Evolutionary conservation across 129 eudicot species (phyloP), one percentile per base, ranked within the genome.

Genomic region (Arctium lappa): DNA sequence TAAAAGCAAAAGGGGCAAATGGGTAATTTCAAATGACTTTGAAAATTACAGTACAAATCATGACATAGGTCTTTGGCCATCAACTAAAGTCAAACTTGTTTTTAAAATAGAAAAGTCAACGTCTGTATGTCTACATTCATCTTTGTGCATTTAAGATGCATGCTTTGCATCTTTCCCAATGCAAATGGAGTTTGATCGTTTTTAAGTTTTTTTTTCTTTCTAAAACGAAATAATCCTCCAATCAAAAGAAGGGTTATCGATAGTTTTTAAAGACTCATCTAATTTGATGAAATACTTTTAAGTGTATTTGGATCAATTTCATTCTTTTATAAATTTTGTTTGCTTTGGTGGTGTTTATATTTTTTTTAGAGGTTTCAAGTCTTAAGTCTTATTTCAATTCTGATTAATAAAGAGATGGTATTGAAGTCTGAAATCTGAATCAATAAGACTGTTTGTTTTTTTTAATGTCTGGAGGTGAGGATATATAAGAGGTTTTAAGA

Each of bases 111-210:
- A 82, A 75, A 44, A 68, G 76, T 76, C 81, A 82, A 76, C 71
- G 77, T 27, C 81, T 75, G 39, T 33, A 16, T 60, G 69, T 66
- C 56, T 31, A 37, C 71, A 82, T 75, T 82, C 81, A 75, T n/a
- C 66, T 75, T 44, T 27, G 29, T 69, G 81, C 77, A 76, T 82
- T 82, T 82, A 76, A 76, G 62, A 68, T 68, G 42, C 77, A 48
- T 33, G 22, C 3, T 68, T 46, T 82, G 77, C 80, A 76, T 76
- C 68, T 66, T 82, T 82, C 86, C 80, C 86, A 1, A 69, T 44
- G 77, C 15, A 68, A 76, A 6, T 75, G 27, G 18, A 68, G 32
- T 32, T 76, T 18, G 65, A 82, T 82, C 76, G 81, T 75, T 33
- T 82, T 18, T 40, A 75, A 63, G 44, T 11, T 12, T 8, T 15